Evolutionary conservation across 176 grass and related monocot genomes (phyloP).

Genomic region (Bolboschoenus planiculmis): DNA sequence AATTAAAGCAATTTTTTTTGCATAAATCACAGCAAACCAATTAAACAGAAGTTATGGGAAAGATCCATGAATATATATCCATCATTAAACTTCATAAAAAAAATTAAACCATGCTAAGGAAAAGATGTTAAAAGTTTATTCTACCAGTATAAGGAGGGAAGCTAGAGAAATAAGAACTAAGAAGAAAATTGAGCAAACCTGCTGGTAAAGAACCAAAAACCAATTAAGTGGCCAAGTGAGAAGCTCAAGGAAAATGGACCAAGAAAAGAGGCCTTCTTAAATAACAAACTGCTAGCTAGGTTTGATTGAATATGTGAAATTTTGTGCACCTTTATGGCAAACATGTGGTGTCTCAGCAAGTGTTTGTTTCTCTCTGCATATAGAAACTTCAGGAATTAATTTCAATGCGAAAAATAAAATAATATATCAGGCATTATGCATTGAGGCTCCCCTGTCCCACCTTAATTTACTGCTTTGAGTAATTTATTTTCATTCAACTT

Average conservation of each 20-base stretch:
- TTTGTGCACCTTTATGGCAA: background rate
- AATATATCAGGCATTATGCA: background rate
- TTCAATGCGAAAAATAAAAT: background rate
- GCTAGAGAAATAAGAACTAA: background rate
- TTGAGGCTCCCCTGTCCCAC: background rate
- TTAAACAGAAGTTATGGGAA: background rate
- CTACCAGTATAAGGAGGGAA: background rate
- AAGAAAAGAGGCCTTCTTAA: background rate
- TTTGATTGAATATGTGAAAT: conserved; percentile 12
- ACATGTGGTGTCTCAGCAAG: background rate
- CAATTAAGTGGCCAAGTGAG: conserved; percentile 11
- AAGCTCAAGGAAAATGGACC: conserved; percentile 1
- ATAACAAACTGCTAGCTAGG: background rate
- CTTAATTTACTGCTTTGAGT: background rate
- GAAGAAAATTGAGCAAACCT: background rate
- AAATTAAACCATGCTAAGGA: background rate
- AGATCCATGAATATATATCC: background rate
- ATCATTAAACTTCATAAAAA: background rate
- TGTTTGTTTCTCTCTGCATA: background rate
- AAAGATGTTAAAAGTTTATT: background rate
- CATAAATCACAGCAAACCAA: background rate
- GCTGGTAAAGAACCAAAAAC: conserved; percentile 13
- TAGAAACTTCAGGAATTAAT: background rate
- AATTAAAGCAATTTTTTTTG: background rate
- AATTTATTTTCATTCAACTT: background rate